Conservation (phyloP, 352 stramenopile genomes). For the Phytophthora sp. region DNA sequence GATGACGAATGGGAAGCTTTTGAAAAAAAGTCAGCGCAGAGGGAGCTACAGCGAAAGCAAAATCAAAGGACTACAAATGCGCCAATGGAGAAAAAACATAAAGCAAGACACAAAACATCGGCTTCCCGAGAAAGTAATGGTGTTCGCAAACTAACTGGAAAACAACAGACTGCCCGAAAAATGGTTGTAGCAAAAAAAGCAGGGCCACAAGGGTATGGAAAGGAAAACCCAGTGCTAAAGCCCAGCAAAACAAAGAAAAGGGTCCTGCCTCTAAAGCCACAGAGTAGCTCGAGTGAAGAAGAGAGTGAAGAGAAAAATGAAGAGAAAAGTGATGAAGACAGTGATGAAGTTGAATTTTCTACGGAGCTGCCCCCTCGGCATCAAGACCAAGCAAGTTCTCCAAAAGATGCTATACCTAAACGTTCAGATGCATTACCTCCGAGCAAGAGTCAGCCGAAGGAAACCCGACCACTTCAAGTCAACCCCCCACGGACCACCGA, state of each 20-base stretch:
- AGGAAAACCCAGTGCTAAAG: background rate
- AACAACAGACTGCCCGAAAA: slow-evolving; percentile 16
- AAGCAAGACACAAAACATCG: background rate
- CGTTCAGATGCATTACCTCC: background rate
- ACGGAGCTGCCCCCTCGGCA: background rate
- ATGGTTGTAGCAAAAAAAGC: background rate
- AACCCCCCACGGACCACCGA: no score
- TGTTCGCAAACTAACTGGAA: background rate
- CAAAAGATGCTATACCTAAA: slow-evolving; percentile 1
- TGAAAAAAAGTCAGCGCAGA: slow-evolving; percentile 17
- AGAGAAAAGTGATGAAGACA: slow-evolving; percentile 13
- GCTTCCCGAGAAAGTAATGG: background rate
- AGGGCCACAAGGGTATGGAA: background rate
- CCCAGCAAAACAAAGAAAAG: background rate
- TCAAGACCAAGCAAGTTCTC: slow-evolving; percentile 1
- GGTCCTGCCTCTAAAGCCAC: background rate
- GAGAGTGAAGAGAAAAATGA: slow-evolving; percentile 13
- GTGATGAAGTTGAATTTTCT: slow-evolving; percentile 4
- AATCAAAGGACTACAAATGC: background rate
- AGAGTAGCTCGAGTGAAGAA: slow-evolving; percentile 26
- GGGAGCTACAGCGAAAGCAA: slow-evolving; percentile 9
- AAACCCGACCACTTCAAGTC: no score
- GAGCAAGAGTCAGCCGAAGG: slow-evolving; percentile 5
- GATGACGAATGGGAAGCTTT: slow-evolving; percentile 24
- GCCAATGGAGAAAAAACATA: background rate